Base-by-base conservation (phyloP, 2,329 filamentous ascomycete genomes). In the Lasiodiplodia gonubiensis region DNA sequence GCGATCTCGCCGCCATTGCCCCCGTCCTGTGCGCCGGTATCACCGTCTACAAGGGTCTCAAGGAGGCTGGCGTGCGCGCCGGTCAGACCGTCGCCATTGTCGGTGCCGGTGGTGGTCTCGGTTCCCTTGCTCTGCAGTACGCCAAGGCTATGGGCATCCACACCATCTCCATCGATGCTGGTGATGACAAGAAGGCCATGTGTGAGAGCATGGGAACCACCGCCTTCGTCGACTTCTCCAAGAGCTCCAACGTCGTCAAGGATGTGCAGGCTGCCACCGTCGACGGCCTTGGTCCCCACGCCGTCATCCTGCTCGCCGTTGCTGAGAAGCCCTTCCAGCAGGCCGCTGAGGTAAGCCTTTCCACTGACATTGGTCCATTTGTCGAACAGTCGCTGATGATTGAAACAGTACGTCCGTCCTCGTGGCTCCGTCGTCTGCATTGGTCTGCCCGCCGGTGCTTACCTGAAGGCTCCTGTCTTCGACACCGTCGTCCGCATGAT, bases 251-350 rank as follows among this genome's bases (percentile, higher is more conserved):
- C 80, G 80, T 97, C 30, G 90, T 97, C 72, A 87, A 88, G 72
- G 92, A 96, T 71, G 94, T 97, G 71, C 92, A 93, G 83, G 89
- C 88, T 55, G 89, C 90, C 33, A 96, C 92, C 1, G 81, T 87
- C 33, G 93, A 94, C 73, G 92, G 92, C 23, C 86, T 92, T 18
- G 94, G 94, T 64, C 93, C 94, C 5, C 91, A 97, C 74, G 94
- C 93, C 48, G 93, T 94, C 69, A 85, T 97, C 71, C 85, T 97
- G 53, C 88, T 97, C 69, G 94, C 94, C 69, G 93, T 92, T 64
- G 87, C 85, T 73, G 94, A 97, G 86, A 92, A 90, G 84, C 94
- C 94, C 65, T 97, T 97, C 89, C 93, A 97, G 83, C 94, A 97
- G 83, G 94, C 94, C 51, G 89, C 92, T 57, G 89, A 86, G 51